Percentiles rank a stretch among this genome's conserved stretches.
Conservation (phyloP, 225 moss, liverwort and hornwort genomes). For the Lunularia cruciata region DNA sequence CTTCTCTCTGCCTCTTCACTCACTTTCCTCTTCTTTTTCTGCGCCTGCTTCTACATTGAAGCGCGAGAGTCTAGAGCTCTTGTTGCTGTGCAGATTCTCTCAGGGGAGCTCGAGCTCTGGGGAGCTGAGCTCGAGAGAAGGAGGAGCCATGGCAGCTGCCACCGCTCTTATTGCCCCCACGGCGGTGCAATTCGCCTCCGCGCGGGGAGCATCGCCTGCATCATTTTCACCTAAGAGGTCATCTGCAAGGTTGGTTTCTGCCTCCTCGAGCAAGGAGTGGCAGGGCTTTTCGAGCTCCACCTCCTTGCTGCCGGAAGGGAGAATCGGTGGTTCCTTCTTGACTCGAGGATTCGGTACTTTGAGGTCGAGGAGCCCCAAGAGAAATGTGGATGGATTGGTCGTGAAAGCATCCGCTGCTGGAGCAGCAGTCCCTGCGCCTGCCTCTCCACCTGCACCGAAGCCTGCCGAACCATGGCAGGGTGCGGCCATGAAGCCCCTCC, state of each 20-base stretch:
- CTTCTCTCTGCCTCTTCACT: conserved; percentile 1
- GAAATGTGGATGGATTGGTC: conserved; percentile 9
- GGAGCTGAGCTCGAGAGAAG: conserved; percentile 26
- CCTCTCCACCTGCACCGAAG: conserved; percentile 41
- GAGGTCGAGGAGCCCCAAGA: not conserved
- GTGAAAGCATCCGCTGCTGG: conserved; percentile 44
- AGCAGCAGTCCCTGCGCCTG: conserved; percentile 37
- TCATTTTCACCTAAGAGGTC: not conserved
- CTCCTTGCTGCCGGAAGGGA: conserved; percentile 3
- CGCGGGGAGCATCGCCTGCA: conserved; percentile 1
- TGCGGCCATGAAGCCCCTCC: conserved; percentile 71
- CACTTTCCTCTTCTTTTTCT: not conserved
- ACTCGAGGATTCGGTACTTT: conserved; percentile 2
- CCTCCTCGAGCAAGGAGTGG: not conserved
- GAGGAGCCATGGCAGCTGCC: conserved; percentile 28
- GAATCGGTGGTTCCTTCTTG: not conserved
- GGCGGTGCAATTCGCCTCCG: not conserved
- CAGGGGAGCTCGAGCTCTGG: conserved; percentile 9
- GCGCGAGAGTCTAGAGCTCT: not conserved
- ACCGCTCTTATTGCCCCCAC: conserved; percentile 2
- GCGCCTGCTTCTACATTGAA: not conserved
- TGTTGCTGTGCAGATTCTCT: not conserved
- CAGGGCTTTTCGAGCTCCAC: conserved; percentile 17
- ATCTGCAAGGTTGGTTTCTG: conserved; percentile 9
- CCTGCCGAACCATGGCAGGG: conserved; percentile 87